Evolutionary conservation across 1,284 basidiomycete genomes (phyloP).

Genomic region (Cryptococcus sp.): DNA sequence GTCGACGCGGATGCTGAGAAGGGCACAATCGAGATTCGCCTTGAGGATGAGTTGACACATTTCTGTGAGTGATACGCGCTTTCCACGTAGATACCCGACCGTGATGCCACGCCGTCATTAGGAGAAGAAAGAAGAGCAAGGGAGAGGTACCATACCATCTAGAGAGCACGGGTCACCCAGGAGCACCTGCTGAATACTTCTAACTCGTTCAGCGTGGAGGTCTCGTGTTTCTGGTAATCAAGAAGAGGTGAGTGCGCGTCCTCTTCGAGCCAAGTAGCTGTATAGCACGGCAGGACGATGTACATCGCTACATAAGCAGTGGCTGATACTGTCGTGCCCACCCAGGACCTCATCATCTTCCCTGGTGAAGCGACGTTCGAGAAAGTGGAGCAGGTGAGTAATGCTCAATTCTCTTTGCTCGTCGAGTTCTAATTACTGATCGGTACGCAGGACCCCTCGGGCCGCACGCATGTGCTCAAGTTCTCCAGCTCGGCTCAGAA

Average conservation of each 20-base stretch:
- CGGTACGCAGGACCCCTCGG: constrained; percentile 37
- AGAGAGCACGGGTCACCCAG: too few relatives aligned
- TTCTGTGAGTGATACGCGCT: constrained; percentile 33
- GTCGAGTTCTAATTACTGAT: background rate
- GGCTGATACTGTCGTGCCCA: background rate
- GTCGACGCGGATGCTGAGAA: constrained; percentile 51
- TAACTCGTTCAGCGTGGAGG: constrained; percentile 39
- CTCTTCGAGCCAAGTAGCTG: background rate
- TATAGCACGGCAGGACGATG: background rate
- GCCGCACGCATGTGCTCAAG: constrained; percentile 49
- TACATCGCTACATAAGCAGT: background rate
- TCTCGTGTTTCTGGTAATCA: constrained; percentile 30
- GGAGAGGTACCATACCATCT: too few relatives aligned
- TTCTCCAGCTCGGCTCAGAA: constrained; percentile 49
- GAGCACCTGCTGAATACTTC: too few relatives aligned
- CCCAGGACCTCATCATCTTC: constrained; percentile 51
- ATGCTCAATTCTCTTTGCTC: too few relatives aligned
- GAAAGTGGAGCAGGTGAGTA: constrained; percentile 41
- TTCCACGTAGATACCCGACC: too few relatives aligned
- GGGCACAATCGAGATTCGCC: constrained; percentile 43
- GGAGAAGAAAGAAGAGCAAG: too few relatives aligned
- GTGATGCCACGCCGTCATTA: too few relatives aligned
- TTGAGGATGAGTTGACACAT: constrained; percentile 47
- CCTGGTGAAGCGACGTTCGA: constrained; percentile 52
- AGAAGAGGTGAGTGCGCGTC: constrained; percentile 40